Evolutionary conservation across 2,329 filamentous ascomycete genomes (phyloP).

Genomic region (Grosmannia clavigera): DNA sequence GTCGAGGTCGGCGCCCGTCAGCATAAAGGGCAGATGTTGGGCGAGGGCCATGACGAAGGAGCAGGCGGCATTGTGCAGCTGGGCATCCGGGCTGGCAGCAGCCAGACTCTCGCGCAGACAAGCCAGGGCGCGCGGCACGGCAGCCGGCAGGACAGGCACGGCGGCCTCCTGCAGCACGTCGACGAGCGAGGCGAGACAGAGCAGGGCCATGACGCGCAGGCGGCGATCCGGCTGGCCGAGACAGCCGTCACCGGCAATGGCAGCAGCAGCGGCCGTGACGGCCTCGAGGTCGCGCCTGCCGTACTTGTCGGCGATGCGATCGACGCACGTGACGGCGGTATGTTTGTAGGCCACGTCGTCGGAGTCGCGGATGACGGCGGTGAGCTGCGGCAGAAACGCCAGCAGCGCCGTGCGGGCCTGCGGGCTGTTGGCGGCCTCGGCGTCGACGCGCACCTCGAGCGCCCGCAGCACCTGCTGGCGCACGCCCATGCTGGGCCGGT

Average conservation of each 20-base stretch:
- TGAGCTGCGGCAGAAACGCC: constrained; percentile 67
- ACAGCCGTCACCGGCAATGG: constrained; percentile 64
- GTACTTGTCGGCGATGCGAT: constrained; percentile 88
- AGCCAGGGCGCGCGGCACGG: constrained; percentile 58
- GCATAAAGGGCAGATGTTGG: constrained; percentile 79
- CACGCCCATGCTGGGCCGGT: constrained; percentile 60
- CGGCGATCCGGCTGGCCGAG: constrained; percentile 61
- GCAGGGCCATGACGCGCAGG: constrained; percentile 69
- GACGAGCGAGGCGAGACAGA: constrained; percentile 80
- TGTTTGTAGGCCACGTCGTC: constrained; percentile 65
- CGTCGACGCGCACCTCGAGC: constrained; percentile 66
- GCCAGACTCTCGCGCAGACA: constrained; percentile 55
- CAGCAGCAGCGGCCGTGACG: constrained; percentile 61
- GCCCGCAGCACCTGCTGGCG: constrained; percentile 71
- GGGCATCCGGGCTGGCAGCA: constrained; percentile 26
- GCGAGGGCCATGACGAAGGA: constrained; percentile 68
- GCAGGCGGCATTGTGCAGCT: constrained; percentile 72
- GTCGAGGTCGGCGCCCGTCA: constrained; percentile 63
- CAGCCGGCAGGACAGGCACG: constrained; percentile 66
- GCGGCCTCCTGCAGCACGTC: constrained; percentile 80
- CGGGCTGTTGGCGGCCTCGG: constrained; percentile 56
- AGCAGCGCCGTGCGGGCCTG: constrained; percentile 59
- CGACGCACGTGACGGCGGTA: constrained; percentile 77
- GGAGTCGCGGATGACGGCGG: constrained; percentile 61
- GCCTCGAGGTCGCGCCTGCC: constrained; percentile 79